Evolutionary conservation across 164 flowering plant genomes (phyloP), one percentile per base, ranked within the genome.

Genomic region (Kingdonia uniflora): DNA sequence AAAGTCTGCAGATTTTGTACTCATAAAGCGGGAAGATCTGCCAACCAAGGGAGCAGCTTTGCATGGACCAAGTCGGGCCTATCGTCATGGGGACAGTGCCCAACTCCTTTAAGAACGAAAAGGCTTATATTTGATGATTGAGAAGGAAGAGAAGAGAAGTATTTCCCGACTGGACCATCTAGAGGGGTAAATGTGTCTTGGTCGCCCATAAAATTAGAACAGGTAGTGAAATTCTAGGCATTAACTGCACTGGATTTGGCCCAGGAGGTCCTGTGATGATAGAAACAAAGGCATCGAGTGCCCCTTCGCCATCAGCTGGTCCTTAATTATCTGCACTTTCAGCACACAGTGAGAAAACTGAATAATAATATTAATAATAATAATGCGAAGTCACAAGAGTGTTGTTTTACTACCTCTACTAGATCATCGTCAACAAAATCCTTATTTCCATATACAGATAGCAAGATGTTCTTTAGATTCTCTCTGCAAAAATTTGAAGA

Each of bases 11-110:
- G n/a, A n/a, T n/a, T n/a, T n/a, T n/a, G n/a, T n/a, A n/a, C n/a
- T n/a, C n/a, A n/a, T n/a, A n/a, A n/a, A n/a, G n/a, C 57, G 45
- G 79, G 65, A 68, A 79, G 76, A 42, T 37, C 14, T 52, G 78
- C 74, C 59, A 91, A 65, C 98, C 96, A 91, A 16, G 98, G 98
- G 43, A 91, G 83, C 60, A 91, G 56, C 61, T 74, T 79, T 54
- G 71, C 79, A 54, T 87, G 98, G 49, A 91, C 95, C 24, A 84
- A 60, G 1, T 78, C 85, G 52, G 98, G 96, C 63, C 81, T 77
- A 66, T 91, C 98, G 67, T 91, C 98, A 63, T 87, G 98, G 20
- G 96, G 98, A 53, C 96, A 87, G 51, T 91, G 96, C 41, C 98
- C 98, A 15, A 84, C 96, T 12, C 88, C 92, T 69, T 80, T 72